phyloP scores from a whole-genome alignment of 225 moss, liverwort and hornwort genomes.

The Polytrichum formosum region DNA sequence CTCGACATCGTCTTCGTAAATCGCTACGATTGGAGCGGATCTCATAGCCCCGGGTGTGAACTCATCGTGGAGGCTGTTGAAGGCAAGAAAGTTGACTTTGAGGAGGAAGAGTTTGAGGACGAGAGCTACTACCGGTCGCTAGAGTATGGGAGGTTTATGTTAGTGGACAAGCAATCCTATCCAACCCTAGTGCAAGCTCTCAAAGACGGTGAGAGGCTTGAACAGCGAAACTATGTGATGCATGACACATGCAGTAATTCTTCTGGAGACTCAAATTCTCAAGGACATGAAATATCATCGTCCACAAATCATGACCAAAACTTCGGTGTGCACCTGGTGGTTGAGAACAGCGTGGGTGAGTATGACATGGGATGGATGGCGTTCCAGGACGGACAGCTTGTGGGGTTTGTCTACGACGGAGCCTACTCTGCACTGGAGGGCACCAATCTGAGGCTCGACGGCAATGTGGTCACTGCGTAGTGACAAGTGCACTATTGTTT shows the following conservation, averaged over 20 bases:
- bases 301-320: neutral
- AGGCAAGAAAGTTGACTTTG: conserved; percentile 10
- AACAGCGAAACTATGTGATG: conserved; percentile 17
- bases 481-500: neutral
- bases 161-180: conserved; percentile 34
- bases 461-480: neutral
- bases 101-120: conserved; percentile 5
- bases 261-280: no score
- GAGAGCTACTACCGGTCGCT: conserved; percentile 23
- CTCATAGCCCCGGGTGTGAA: conserved; percentile 17
- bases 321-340: conserved; percentile 41
- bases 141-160: conserved; percentile 30
- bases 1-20: conserved; percentile 22
- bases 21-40: conserved; percentile 42
- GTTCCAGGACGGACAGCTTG: conserved; percentile 39
- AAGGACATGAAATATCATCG: neutral
- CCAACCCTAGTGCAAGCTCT: conserved; percentile 26
- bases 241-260: no score
- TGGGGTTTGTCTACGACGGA: conserved; percentile 65
- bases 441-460: conserved; percentile 24
- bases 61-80: conserved; percentile 18
- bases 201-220: conserved; percentile 40
- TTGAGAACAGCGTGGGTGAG: conserved; percentile 16
- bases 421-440: conserved; percentile 54
- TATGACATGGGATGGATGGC: conserved; percentile 69